These are phyloP conservation scores for Penicillium janthinellum DNA, from an alignment of 2,329 filamentous ascomycete genomes.

Conservation along the genomic window DNA sequence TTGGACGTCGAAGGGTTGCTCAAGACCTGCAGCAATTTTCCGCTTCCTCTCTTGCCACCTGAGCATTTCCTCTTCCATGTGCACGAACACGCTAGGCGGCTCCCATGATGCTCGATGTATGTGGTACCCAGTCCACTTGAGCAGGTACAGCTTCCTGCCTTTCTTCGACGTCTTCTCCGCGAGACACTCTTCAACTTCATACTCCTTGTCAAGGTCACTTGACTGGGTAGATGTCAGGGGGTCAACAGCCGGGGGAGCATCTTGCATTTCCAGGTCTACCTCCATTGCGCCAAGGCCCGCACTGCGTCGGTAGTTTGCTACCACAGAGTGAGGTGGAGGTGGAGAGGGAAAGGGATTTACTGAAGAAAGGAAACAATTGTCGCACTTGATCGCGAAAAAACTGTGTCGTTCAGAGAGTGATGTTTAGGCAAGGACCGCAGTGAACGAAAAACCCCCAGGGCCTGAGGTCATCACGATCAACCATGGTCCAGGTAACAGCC, in stretches of 20 bases:
- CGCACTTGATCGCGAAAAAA: not conserved
- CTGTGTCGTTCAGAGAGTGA: not conserved
- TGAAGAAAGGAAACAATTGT: not conserved
- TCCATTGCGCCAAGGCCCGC: constrained; percentile 2
- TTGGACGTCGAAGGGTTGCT: constrained; percentile 36
- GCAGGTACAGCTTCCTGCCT: constrained; percentile 54
- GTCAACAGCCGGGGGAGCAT: constrained; percentile 46
- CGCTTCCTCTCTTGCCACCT: constrained; percentile 44
- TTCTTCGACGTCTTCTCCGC: constrained; percentile 43
- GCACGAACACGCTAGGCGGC: constrained; percentile 45
- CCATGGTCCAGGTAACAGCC: not conserved
- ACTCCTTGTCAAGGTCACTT: constrained; percentile 52
- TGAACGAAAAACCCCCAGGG: not conserved
- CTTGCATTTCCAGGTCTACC: constrained; percentile 13
- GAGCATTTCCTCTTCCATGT: constrained; percentile 38
- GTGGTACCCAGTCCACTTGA: constrained; percentile 66
- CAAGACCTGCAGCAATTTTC: constrained; percentile 33
- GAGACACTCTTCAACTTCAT: constrained; percentile 58
- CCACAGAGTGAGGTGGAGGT: not conserved
- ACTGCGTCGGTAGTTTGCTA: not conserved
- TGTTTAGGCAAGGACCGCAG: not conserved
- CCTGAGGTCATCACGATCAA: not conserved
- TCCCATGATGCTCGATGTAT: constrained; percentile 61
- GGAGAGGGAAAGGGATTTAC: not conserved
- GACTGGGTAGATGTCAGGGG: constrained; percentile 58